Percentiles rank a stretch among this genome's conserved stretches.
Conservation (phyloP, 805 yeast genomes). For the Starmerella floris region DNA sequence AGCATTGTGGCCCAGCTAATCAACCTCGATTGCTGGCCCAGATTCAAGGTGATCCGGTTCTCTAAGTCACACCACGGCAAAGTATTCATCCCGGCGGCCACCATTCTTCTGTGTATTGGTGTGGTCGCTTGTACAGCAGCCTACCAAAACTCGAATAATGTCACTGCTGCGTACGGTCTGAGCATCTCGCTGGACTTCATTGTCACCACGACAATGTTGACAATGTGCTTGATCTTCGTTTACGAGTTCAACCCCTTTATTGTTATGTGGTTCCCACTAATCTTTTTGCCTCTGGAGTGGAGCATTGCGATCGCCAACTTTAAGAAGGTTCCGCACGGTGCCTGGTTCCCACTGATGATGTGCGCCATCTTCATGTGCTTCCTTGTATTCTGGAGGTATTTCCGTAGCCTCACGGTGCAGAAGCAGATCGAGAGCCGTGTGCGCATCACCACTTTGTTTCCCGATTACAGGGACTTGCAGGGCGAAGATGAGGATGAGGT, state of each 20-base stretch:
- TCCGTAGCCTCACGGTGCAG: conserved; percentile 24
- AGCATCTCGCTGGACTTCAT: conserved; percentile 45
- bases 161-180: conserved; percentile 49
- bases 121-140: conserved; percentile 41
- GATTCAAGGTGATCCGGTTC: conserved; percentile 34
- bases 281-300: conserved; percentile 38
- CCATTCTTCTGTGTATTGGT: conserved; percentile 39
- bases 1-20: conserved; percentile 41
- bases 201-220: conserved; percentile 37
- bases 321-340: conserved; percentile 44
- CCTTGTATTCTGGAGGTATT: conserved; percentile 39
- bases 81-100: conserved; percentile 41
- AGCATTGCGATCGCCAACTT: conserved; percentile 37
- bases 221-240: conserved; percentile 37
- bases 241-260: conserved; percentile 30
- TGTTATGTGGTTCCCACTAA: conserved; percentile 28
- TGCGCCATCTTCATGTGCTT: conserved; percentile 30
- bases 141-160: conserved; percentile 36
- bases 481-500: neutral
- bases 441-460: conserved; percentile 10
- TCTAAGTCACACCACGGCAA: conserved; percentile 37
- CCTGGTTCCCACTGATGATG: conserved; percentile 47
- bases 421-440: conserved; percentile 8
- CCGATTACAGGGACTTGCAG: neutral
- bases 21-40: conserved; percentile 42